phyloP scores from a whole-genome alignment of 1,139 yeast species.

The Pneumocystis canis region DNA sequence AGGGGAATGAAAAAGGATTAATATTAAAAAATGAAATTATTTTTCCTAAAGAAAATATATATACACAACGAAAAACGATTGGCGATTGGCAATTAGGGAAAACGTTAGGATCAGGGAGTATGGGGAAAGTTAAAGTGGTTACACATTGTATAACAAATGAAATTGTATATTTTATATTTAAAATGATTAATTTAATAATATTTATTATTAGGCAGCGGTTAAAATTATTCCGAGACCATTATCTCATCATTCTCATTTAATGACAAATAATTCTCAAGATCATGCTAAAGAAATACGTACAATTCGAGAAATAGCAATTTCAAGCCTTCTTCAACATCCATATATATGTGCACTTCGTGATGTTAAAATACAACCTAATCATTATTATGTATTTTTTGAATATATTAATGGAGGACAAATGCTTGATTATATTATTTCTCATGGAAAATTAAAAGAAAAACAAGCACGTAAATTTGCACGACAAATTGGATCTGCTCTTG shows the following conservation, averaged over 20 bases:
- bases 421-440: constrained; percentile 93
- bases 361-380: constrained; percentile 92
- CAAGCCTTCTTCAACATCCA: constrained; percentile 79
- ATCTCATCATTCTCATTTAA: constrained; percentile 1
- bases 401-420: constrained; percentile 96
- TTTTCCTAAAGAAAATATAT: constrained; percentile 17
- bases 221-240: constrained; percentile 27
- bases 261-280: constrained; percentile 26
- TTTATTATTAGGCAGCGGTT: constrained; percentile 21
- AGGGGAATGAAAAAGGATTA: neutral
- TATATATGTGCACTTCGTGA: constrained; percentile 84
- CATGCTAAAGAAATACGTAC: constrained; percentile 69
- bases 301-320: constrained; percentile 86
- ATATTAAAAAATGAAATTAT: neutral
- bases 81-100: constrained; percentile 96
- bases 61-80: constrained; percentile 29
- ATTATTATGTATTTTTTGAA: constrained; percentile 92
- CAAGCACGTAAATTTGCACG: constrained; percentile 92
- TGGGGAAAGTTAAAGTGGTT: constrained; percentile 97
- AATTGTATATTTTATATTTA: constrained; percentile 27
- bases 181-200: neutral
- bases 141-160: constrained; percentile 70
- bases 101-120: constrained; percentile 95
- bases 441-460: constrained; percentile 84
- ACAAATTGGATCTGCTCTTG: constrained; percentile 89